Evolutionary conservation across 108 stramenopile species (phyloP).

Genomic region (Skeletonema tropicum): DNA sequence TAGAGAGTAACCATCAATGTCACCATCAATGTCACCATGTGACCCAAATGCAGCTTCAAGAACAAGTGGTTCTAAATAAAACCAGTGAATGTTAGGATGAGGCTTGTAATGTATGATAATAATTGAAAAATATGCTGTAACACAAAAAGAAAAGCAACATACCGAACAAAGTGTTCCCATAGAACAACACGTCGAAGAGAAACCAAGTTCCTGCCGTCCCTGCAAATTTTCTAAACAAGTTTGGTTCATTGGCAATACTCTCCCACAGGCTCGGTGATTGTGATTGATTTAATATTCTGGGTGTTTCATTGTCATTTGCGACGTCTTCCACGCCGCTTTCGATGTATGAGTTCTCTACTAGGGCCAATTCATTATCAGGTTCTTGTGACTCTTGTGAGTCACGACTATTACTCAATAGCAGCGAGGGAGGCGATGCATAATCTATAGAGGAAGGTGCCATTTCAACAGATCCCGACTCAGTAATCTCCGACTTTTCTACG

Average conservation of each 20-base stretch:
- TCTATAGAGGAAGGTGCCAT: not conserved
- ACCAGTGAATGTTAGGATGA: too few relatives aligned
- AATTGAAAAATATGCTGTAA: too few relatives aligned
- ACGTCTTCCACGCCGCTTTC: constrained; percentile 7
- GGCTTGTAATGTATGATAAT: too few relatives aligned
- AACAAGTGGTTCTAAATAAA: constrained; percentile 64
- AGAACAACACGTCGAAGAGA: constrained; percentile 69
- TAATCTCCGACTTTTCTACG: not conserved
- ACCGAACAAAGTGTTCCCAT: constrained; percentile 70
- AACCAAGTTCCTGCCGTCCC: constrained; percentile 78
- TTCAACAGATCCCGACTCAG: not conserved
- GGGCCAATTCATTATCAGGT: constrained; percentile 32
- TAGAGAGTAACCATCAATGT: constrained; percentile 27
- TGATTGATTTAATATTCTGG: not conserved
- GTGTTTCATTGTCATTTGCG: constrained; percentile 15
- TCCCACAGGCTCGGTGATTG: constrained; percentile 37
- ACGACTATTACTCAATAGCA: not conserved
- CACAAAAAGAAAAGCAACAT: too few relatives aligned
- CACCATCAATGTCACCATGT: constrained; percentile 14
- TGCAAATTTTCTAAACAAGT: constrained; percentile 47
- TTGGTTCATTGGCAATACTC: constrained; percentile 48
- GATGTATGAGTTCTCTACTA: constrained; percentile 39
- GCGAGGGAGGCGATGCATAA: not conserved
- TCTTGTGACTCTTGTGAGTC: not conserved
- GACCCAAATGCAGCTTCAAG: constrained; percentile 63